A percentile compares a stretch with the other conserved stretches of the same genome.
These are phyloP conservation scores for Secale cereale DNA, from an alignment of 176 grass and related monocot species.

Conservation along the genomic window DNA sequence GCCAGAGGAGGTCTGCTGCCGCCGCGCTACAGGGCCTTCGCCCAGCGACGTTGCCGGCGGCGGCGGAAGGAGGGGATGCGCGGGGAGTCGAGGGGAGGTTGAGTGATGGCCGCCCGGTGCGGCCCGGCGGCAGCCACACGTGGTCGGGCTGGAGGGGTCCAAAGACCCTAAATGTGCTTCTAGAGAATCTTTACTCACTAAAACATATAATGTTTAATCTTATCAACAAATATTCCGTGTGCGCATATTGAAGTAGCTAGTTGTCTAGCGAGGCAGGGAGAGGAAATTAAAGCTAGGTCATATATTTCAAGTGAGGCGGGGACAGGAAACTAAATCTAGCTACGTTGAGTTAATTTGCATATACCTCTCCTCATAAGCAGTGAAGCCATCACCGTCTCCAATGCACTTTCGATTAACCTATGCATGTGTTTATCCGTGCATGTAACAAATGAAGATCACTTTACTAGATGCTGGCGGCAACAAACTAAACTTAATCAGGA, in stretches of 20 bases:
- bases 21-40: too few relatives aligned
- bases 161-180: too few relatives aligned
- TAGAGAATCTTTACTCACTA: too few relatives aligned
- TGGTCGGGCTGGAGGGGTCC: too few relatives aligned
- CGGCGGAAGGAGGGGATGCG: too few relatives aligned
- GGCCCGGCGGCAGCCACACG: too few relatives aligned
- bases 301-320: neutral
- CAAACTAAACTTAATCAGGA: neutral
- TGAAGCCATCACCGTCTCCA: slow-evolving; percentile 38
- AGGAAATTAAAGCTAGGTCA: neutral
- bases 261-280: neutral
- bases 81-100: too few relatives aligned
- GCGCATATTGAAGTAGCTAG: neutral
- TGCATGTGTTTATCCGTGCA: neutral
- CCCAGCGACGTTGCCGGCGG: too few relatives aligned
- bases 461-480: neutral
- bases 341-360: neutral
- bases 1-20: too few relatives aligned
- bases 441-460: neutral
- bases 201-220: too few relatives aligned
- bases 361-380: neutral
- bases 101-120: too few relatives aligned
- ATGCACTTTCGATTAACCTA: slow-evolving; percentile 10
- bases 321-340: neutral
- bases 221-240: neutral